Evolutionary conservation across 139 green algal genomes (phyloP), one percentile per base, ranked within the genome.

Genomic region (Trebouxia sp.): DNA sequence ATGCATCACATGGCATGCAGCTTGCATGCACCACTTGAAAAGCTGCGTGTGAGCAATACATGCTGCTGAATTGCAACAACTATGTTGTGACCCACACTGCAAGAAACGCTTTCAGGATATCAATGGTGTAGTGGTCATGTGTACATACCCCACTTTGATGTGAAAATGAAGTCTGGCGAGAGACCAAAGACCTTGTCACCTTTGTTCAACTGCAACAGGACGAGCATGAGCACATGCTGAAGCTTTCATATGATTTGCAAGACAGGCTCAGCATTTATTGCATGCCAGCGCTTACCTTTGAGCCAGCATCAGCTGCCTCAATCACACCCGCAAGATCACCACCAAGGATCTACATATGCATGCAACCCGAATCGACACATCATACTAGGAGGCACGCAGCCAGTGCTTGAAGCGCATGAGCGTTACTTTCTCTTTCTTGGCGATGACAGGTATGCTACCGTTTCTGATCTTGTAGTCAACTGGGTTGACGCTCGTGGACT

Each of bases 291-390:
- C 6, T 12, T 69, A 72, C 62, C 62, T 72, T 42, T 22, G 62
- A 72, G 20, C 43, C 62, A 45, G 35, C 62, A 37, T 72, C 62
- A 42, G 62, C 62, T 45, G 62, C 42, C 26, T 77, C 67, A 47
- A 77, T 22, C 1, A 77, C 67, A 26, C 67, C 67, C 9, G 67
- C 67, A 37, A 77, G 67, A 77, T 77, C 67, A 38, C 67, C 67
- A 53, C 67, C 67, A 24, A 77, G 39, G 39, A 77, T 77, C 67
- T 77, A 39, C 35, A 43, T 12, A 65, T 72, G 62, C 62, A 72
- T 26, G 62, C 17, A 24, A 8, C 12, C 30, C 9, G 0, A 45
- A 28, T 15, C 28, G 15, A 28, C n/a, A 12, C n/a, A 14, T 8
- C n/a, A 65, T 12, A 38, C 14, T 53, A 17, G 20, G 14, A 53